Percentiles rank a stretch among this genome's conserved stretches.
Conservation (phyloP, 2,329 filamentous ascomycete genomes). For the Penicillium glabrum region DNA sequence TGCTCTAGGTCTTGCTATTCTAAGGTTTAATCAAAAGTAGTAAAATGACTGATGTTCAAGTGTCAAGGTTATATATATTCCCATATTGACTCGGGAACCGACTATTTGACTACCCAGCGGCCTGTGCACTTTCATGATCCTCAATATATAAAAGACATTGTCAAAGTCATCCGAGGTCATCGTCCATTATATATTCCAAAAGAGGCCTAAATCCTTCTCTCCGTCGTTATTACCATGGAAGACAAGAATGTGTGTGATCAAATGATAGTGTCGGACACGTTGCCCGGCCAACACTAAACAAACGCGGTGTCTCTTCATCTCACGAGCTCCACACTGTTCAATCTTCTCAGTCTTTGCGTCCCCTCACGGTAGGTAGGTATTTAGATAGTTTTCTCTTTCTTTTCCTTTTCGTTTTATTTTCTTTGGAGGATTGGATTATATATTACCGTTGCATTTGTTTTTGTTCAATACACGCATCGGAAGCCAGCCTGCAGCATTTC, state of each 20-base stretch:
- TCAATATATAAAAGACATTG: neutral
- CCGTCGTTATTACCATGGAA: neutral
- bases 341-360: conserved; percentile 10
- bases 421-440: neutral
- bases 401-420: conserved; percentile 12
- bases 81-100: neutral
- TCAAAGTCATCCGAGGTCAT: neutral
- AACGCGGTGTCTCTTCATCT: conserved; percentile 1
- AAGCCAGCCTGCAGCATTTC: neutral
- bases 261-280: neutral
- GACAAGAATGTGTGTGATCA: neutral
- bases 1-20: too few relatives aligned
- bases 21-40: too few relatives aligned
- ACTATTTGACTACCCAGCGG: neutral
- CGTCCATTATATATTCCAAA: neutral
- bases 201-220: neutral
- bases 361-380: conserved; percentile 20
- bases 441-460: conserved; percentile 1
- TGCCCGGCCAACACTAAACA: conserved; percentile 20
- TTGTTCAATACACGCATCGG: conserved; percentile 3
- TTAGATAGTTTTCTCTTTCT: conserved; percentile 13
- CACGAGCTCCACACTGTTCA: conserved; percentile 13
- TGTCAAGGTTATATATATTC: too few relatives aligned
- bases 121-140: neutral
- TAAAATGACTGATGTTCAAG: too few relatives aligned